These are phyloP conservation scores for Vararia minispora DNA, from an alignment of 768 basidiomycete species.

Conservation along the genomic window DNA sequence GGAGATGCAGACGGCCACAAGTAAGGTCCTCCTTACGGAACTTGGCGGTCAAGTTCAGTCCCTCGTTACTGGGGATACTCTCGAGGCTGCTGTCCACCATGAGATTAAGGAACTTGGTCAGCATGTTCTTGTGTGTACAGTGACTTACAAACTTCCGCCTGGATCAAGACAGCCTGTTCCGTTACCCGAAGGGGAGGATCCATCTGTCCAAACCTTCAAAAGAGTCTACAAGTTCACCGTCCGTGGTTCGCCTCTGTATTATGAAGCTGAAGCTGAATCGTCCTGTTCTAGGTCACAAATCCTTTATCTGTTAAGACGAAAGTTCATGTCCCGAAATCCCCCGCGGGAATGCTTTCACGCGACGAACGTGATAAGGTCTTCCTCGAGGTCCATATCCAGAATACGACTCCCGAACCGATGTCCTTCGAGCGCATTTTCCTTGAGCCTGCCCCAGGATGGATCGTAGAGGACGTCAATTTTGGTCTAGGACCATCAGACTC, in stretches of 20 bases:
- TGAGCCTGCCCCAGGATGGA: constrained; percentile 61
- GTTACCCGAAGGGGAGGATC: constrained; percentile 40
- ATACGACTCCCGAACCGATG: constrained; percentile 66
- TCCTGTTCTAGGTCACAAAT: constrained; percentile 62
- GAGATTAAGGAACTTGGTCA: constrained; percentile 93
- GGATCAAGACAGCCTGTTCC: constrained; percentile 41
- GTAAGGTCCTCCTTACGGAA: constrained; percentile 53
- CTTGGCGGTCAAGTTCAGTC: constrained; percentile 41
- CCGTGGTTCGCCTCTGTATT: constrained; percentile 21
- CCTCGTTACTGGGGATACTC: constrained; percentile 43
- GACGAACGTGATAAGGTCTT: constrained; percentile 72
- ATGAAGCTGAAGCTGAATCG: not conserved
- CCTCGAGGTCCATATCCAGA: constrained; percentile 89
- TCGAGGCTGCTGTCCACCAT: constrained; percentile 63
- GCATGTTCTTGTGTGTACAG: constrained; percentile 79
- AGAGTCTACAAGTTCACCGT: constrained; percentile 92
- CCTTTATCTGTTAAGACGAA: constrained; percentile 94
- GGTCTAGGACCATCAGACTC: no score
- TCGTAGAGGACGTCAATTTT: constrained; percentile 46
- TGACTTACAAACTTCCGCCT: constrained; percentile 67
- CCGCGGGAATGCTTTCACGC: constrained; percentile 54
- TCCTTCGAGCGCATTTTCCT: constrained; percentile 76
- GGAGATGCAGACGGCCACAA: constrained; percentile 76
- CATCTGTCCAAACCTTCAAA: constrained; percentile 56
- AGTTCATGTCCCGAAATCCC: constrained; percentile 67